These are phyloP conservation scores for Incumbomyces delicatus DNA, from an alignment of 2,329 filamentous ascomycete species.

Conservation along the genomic window DNA sequence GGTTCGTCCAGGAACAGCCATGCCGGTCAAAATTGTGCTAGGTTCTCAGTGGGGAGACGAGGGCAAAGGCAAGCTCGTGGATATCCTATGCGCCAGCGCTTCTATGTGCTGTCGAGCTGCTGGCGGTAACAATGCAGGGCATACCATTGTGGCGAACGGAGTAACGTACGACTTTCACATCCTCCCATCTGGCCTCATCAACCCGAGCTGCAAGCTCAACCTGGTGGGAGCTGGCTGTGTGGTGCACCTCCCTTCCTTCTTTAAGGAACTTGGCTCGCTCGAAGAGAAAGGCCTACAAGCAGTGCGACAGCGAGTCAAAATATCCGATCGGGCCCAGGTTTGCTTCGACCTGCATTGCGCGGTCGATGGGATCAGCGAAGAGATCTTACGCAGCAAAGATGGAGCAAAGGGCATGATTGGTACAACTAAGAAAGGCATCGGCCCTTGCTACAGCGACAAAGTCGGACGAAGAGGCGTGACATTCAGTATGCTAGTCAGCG, in stretches of 20 bases:
- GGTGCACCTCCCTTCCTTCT: conserved; percentile 39
- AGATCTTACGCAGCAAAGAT: conserved; percentile 24
- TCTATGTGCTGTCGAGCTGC: conserved; percentile 37
- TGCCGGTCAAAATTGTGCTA: conserved; percentile 35
- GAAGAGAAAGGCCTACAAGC: conserved; percentile 34
- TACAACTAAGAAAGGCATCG: conserved; percentile 41
- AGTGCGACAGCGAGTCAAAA: conserved; percentile 34
- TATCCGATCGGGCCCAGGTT: conserved; percentile 38
- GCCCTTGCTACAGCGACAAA: conserved; percentile 55
- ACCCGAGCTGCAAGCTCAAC: conserved; percentile 34
- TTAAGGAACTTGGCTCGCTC: conserved; percentile 36
- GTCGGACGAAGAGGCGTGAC: conserved; percentile 50
- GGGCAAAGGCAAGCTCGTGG: conserved; percentile 42
- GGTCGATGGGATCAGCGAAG: conserved; percentile 38
- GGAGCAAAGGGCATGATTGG: conserved; percentile 36
- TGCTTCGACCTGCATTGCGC: conserved; percentile 37
- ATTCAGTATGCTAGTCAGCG: conserved; percentile 38
- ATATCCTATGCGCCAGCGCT: conserved; percentile 36
- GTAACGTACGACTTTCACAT: conserved; percentile 42
- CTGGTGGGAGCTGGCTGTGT: conserved; percentile 39
- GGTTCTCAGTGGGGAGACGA: conserved; percentile 41
- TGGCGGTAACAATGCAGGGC: conserved; percentile 40
- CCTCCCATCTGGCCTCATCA: conserved; percentile 36
- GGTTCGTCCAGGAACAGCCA: neutral
- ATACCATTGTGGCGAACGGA: conserved; percentile 38